These are phyloP conservation scores for Argentina anserina DNA, from an alignment of 306 rosid genomes.

Conservation along the genomic window DNA sequence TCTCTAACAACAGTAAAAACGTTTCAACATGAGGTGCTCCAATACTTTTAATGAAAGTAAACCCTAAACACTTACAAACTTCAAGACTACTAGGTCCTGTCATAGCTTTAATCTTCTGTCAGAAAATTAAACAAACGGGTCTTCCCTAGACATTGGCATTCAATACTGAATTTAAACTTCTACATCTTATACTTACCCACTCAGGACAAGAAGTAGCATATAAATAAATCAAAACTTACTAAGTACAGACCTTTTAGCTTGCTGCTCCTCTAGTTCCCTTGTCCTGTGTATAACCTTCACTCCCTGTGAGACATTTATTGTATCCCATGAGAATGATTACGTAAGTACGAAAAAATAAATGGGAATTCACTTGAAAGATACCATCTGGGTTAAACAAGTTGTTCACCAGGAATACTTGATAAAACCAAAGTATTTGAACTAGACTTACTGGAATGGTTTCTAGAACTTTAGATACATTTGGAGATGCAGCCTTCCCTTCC, in stretches of 20 bases:
- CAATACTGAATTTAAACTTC: background rate
- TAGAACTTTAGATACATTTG: conserved; percentile 70
- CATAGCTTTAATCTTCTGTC: background rate
- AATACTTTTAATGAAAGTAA: background rate
- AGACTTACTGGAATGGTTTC: conserved; percentile 84
- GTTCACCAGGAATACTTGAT: background rate
- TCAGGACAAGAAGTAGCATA: background rate
- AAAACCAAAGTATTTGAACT: background rate
- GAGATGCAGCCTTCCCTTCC: conserved; percentile 91
- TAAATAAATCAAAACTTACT: background rate
- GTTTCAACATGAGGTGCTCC: background rate
- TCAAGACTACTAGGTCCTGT: background rate
- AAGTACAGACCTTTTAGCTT: conserved; percentile 67
- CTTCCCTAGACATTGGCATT: background rate
- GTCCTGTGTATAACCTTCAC: conserved; percentile 86
- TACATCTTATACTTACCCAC: background rate
- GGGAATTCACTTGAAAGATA: conserved; percentile 1
- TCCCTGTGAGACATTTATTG: conserved; percentile 47
- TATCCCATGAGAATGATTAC: conserved; percentile 17
- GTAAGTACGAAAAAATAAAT: background rate
- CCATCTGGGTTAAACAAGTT: background rate
- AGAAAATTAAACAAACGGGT: background rate
- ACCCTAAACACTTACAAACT: background rate
- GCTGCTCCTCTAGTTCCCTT: conserved; percentile 82
- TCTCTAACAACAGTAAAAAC: background rate